Conservation (phyloP, 2,329 filamentous ascomycete genomes). For the Clarireedia monteithiana region DNA sequence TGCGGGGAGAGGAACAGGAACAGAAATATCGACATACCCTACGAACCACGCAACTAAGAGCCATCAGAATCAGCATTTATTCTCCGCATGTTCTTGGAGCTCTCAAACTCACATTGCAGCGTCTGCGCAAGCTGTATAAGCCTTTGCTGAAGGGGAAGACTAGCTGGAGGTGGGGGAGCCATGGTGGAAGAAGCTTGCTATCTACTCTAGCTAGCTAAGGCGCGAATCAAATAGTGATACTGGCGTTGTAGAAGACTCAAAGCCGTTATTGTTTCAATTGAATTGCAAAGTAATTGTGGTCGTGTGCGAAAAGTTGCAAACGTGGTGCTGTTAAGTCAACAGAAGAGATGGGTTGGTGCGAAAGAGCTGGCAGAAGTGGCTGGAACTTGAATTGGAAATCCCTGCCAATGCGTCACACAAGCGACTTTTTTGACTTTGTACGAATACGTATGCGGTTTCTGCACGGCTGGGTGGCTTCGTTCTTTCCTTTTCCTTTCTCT, state of each 20-base stretch:
- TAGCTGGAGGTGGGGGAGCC: conserved; percentile 28
- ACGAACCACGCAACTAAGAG: conserved; percentile 66
- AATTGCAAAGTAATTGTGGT: background rate
- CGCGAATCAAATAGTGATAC: background rate
- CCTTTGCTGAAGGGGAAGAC: conserved; percentile 38
- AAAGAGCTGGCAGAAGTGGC: conserved; percentile 1
- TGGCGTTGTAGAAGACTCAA: background rate
- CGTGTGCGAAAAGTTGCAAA: background rate
- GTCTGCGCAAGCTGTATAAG: conserved; percentile 76
- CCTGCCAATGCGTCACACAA: conserved; percentile 2
- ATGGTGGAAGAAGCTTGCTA: conserved; percentile 15
- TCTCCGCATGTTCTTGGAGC: conserved; percentile 7
- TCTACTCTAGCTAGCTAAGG: background rate
- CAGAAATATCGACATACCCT: conserved; percentile 51
- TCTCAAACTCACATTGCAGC: conserved; percentile 69
- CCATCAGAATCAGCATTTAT: conserved; percentile 18
- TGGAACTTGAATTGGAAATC: conserved; percentile 2
- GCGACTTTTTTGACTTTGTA: background rate
- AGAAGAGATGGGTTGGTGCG: background rate
- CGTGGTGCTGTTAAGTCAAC: background rate
- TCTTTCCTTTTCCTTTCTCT: background rate
- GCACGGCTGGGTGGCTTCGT: too few species aligned
- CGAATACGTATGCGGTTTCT: background rate
- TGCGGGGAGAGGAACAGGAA: conserved; percentile 4
- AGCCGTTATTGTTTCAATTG: background rate